These are phyloP conservation scores for Irpex rosettiformis DNA, from an alignment of 1,284 basidiomycete species.

Conservation along the genomic window DNA sequence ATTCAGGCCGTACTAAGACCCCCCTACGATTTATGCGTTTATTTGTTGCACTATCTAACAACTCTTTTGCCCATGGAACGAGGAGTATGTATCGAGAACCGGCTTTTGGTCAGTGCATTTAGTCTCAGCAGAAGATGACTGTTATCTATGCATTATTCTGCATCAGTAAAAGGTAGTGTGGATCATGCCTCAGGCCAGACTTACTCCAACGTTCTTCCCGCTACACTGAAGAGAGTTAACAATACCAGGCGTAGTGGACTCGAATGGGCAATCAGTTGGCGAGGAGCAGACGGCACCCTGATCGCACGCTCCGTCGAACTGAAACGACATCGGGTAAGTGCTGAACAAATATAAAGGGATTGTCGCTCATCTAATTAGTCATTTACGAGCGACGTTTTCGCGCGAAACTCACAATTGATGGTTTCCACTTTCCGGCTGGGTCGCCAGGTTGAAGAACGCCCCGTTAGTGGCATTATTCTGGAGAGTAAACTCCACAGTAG, in stretches of 20 bases:
- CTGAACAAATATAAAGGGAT: neutral
- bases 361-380: neutral
- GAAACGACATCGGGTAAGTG: neutral
- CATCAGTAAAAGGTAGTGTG: neutral
- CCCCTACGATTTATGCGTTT: neutral
- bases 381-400: too few relatives aligned
- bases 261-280: neutral
- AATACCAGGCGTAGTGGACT: neutral
- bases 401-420: neutral
- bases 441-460: too few relatives aligned
- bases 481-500: too few relatives aligned
- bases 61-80: too few relatives aligned
- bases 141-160: neutral
- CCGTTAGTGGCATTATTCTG: too few relatives aligned
- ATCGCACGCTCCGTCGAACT: neutral
- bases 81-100: too few relatives aligned
- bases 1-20: slow-evolving; percentile 77
- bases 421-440: neutral
- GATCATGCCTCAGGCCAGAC: neutral
- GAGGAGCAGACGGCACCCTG: neutral
- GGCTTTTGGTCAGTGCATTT: neutral
- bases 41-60: neutral
- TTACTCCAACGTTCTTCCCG: neutral
- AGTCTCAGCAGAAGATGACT: neutral
- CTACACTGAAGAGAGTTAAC: neutral